Evolutionary conservation across 805 yeast species (phyloP), one percentile per base, ranked within the genome.

Genomic region (Wickerhamomyces mucosus): DNA sequence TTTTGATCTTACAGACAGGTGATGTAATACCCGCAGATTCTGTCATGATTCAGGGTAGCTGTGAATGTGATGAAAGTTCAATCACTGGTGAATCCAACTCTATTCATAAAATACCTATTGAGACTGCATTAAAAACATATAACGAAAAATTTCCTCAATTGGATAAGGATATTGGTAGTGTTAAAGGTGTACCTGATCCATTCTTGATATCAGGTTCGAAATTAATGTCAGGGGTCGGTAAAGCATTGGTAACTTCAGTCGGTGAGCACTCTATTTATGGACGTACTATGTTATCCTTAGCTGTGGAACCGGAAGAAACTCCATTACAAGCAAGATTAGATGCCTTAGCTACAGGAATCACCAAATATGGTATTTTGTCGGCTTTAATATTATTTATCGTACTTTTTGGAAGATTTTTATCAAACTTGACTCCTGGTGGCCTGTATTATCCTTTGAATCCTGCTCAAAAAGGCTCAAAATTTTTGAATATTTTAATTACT

Each of bases 11-110:
- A 28, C 94, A 86, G 54, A 94, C 97, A 3, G 99, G 99, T 40
- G 98, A 92, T 48, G 75, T 92, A 34, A 62, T 89, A 2, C 94
- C 97, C 0, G 92, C 89, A 1, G 99, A 92, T 56, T 75, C 83
- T 20, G 61, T 92, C 5, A 54, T 89, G 37, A 61, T 86, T 9
- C 53, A 61, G 8, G 96, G 96, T 6, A 71, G 68, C 27, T 69
- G 92, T 38, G 89, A 84, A 44, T 79, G 89, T 53, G 98, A 92
- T 53, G 98, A 92, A 60, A 74, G 88, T 24, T 75, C 95, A 0
- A 69, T 89, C 21, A 89, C 97, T 4, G 99, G 99, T 45, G 99
- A 92, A 59, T 77, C 95, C 1, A 75, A 81, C 33, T 80, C 95
- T 3, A 71, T 92, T 39, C 69, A 65, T 37, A 92, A 92, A 53